phyloP scores from a whole-genome alignment of 208 protist species.

The Acanthamoeba triangularis region DNA sequence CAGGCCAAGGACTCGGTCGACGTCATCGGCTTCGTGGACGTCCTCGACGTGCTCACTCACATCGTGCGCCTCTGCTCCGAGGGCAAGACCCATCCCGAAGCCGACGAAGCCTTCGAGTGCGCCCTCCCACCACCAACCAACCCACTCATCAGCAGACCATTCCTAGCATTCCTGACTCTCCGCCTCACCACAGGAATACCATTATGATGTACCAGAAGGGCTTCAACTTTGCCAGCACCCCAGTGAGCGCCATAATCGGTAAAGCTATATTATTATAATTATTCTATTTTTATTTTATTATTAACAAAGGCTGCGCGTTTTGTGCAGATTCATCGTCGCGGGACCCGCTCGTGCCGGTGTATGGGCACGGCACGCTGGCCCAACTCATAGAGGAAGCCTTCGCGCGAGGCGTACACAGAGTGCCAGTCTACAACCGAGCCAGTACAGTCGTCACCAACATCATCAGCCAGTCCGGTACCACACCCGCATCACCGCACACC shows the following conservation, averaged over 20 bases:
- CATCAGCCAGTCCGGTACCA: conserved; percentile 35
- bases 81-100: neutral
- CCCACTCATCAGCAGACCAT: neutral
- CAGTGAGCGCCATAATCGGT: neutral
- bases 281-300: neutral
- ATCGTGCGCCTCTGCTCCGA: conserved; percentile 39
- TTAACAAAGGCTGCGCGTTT: neutral
- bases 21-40: conserved; percentile 40
- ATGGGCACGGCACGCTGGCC: conserved; percentile 8
- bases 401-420: neutral
- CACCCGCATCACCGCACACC: neutral
- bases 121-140: neutral
- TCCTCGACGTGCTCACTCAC: conserved; percentile 30
- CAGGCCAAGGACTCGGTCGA: conserved; percentile 53
- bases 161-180: neutral
- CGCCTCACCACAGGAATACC: neutral
- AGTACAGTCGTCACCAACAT: conserved; percentile 7
- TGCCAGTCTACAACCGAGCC: conserved; percentile 29
- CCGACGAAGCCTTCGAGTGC: neutral
- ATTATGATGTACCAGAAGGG: conserved; percentile 26
- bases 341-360: conserved; percentile 46
- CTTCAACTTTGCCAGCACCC: conserved; percentile 15
- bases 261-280: neutral
- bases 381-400: conserved; percentile 47
- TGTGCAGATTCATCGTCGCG: neutral